These are phyloP conservation scores for Ophiostoma montium DNA, from an alignment of 2,329 filamentous ascomycete genomes.

Conservation along the genomic window DNA sequence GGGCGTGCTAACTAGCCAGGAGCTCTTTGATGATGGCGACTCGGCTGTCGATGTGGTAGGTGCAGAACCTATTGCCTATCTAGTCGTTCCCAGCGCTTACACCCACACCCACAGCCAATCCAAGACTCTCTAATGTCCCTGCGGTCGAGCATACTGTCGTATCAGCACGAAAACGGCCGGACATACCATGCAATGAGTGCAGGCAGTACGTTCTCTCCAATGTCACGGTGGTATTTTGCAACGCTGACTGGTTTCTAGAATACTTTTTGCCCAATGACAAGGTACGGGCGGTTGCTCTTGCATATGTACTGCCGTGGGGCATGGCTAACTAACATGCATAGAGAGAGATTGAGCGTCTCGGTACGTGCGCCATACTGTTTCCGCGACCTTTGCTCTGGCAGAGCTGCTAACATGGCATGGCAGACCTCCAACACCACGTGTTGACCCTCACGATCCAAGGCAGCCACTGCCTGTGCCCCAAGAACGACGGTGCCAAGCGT, in stretches of 20 bases:
- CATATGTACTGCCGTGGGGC: background rate
- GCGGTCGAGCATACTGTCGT: constrained; percentile 14
- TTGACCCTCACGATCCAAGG: constrained; percentile 13
- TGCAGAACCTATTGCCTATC: background rate
- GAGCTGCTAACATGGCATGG: background rate
- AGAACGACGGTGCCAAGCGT: constrained; percentile 11
- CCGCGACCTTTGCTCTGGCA: background rate
- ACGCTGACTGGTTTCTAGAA: constrained; percentile 5
- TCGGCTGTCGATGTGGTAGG: background rate
- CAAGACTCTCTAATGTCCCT: constrained; percentile 14
- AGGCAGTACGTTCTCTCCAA: constrained; percentile 11
- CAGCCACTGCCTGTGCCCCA: constrained; percentile 12
- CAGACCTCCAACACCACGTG: constrained; percentile 14
- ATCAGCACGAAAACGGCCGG: constrained; percentile 15
- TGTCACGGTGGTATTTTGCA: background rate
- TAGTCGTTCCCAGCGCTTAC: background rate
- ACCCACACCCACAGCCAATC: constrained; percentile 8
- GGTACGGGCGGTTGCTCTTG: constrained; percentile 5
- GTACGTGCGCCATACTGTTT: constrained; percentile 1
- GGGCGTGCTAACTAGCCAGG: too few species aligned
- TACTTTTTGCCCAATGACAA: constrained; percentile 15
- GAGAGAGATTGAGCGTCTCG: constrained; percentile 14
- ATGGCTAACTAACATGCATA: constrained; percentile 1
- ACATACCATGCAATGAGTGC: constrained; percentile 17
- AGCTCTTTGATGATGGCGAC: background rate